phyloP scores from a whole-genome alignment of 2,329 filamentous ascomycete species.

The Diplodia mutila region DNA sequence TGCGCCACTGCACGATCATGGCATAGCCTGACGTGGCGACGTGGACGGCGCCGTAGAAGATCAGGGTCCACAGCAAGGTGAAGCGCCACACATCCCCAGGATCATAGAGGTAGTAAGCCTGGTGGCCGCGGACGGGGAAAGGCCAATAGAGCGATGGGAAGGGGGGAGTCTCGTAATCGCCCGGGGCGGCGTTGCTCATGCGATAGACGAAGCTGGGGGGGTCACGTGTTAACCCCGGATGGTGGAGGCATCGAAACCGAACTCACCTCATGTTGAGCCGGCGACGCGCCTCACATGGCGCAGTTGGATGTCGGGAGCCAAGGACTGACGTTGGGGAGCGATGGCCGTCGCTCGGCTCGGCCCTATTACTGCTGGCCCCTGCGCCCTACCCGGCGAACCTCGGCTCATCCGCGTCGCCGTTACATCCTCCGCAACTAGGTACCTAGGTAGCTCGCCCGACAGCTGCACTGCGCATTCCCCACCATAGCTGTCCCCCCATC shows the following conservation, averaged over 20 bases:
- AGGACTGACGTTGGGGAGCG: slow-evolving; percentile 10
- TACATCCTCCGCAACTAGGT: background rate
- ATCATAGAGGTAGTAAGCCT: slow-evolving; percentile 70
- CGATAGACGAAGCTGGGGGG: slow-evolving; percentile 50
- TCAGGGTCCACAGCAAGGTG: slow-evolving; percentile 82
- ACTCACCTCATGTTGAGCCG: slow-evolving; percentile 37
- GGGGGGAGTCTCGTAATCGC: slow-evolving; percentile 67
- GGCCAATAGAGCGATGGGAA: slow-evolving; percentile 87
- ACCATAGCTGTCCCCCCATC: background rate
- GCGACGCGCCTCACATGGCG: slow-evolving; percentile 14
- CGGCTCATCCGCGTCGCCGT: slow-evolving; percentile 3
- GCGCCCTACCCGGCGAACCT: slow-evolving; percentile 23
- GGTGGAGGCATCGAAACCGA: background rate
- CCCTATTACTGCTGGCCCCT: slow-evolving; percentile 6
- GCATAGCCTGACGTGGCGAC: slow-evolving; percentile 72
- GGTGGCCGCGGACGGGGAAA: slow-evolving; percentile 59
- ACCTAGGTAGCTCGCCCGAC: background rate
- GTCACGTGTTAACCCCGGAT: slow-evolving; percentile 19
- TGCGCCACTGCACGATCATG: slow-evolving; percentile 67
- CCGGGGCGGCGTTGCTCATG: slow-evolving; percentile 50
- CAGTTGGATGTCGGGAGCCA: background rate
- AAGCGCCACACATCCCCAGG: slow-evolving; percentile 82
- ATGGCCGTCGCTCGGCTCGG: background rate
- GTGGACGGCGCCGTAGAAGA: slow-evolving; percentile 77
- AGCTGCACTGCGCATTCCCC: background rate